These are phyloP conservation scores for Aspergillus mulundensis DNA, from an alignment of 495 filamentous ascomycete genomes.

Conservation along the genomic window DNA sequence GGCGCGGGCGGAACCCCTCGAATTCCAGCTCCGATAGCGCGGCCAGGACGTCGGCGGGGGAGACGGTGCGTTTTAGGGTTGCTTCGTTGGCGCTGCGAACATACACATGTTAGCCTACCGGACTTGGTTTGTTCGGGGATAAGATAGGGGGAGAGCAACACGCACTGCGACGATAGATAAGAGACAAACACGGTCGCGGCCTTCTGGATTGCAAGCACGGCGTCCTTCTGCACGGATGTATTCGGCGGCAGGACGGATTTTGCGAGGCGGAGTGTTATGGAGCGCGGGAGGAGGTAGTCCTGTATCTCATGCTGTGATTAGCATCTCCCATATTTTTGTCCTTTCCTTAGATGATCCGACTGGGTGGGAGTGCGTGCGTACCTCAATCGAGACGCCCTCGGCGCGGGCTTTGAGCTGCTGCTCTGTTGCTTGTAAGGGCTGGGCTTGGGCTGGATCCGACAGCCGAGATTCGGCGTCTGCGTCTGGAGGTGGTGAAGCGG, in stretches of 20 bases:
- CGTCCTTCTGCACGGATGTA: conserved; percentile 91
- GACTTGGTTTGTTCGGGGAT: not conserved
- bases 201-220: conserved; percentile 85
- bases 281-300: conserved; percentile 90
- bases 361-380: conserved; percentile 13
- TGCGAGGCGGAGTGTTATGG: conserved; percentile 87
- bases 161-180: conserved; percentile 80
- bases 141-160: not conserved
- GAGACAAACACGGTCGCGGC: conserved; percentile 92
- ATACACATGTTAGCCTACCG: not conserved
- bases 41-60: conserved; percentile 75
- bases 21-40: conserved; percentile 83
- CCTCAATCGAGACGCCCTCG: conserved; percentile 43
- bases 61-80: conserved; percentile 78
- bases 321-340: not conserved
- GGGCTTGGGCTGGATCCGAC: not conserved
- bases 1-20: conserved; percentile 62
- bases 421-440: conserved; percentile 36
- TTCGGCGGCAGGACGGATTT: conserved; percentile 97
- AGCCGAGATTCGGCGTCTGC: not conserved
- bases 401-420: conserved; percentile 45
- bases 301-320: conserved; percentile 29
- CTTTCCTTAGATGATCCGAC: not conserved
- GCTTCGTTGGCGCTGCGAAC: conserved; percentile 68
- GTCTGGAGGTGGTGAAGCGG: not conserved